These are phyloP conservation scores for Raphanus sativus DNA, from an alignment of 345 rosid genomes.

Conservation along the genomic window DNA sequence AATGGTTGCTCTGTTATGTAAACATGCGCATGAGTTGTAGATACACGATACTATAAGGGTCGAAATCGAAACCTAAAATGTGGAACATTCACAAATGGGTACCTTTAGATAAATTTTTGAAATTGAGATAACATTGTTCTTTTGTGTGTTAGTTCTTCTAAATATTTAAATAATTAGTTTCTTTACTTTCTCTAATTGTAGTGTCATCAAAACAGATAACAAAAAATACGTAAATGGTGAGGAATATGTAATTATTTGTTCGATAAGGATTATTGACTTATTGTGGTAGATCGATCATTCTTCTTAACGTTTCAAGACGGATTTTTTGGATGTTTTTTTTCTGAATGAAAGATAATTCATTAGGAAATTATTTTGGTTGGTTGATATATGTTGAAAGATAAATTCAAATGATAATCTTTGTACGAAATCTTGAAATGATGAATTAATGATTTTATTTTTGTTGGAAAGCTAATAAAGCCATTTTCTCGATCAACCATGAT, in stretches of 20 bases:
- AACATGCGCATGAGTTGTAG: not conserved
- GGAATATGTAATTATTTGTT: not conserved
- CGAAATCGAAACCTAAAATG: not conserved
- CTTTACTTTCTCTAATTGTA: not conserved
- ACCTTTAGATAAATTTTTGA: slow-evolving; percentile 21
- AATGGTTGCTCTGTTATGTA: slow-evolving; percentile 39
- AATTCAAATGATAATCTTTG: slow-evolving; percentile 17
- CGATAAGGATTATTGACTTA: not conserved
- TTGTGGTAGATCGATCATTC: slow-evolving; percentile 11
- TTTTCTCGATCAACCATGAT: slow-evolving; percentile 2
- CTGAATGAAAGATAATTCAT: not conserved
- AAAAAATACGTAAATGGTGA: not conserved
- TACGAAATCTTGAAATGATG: slow-evolving; percentile 9
- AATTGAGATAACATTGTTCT: slow-evolving; percentile 5
- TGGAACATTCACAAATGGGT: slow-evolving; percentile 8
- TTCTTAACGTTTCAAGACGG: not conserved
- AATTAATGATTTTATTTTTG: slow-evolving; percentile 7
- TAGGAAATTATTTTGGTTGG: slow-evolving; percentile 2
- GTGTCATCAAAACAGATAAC: slow-evolving; percentile 10
- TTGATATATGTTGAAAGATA: slow-evolving; percentile 4
- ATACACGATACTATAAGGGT: slow-evolving; percentile 2
- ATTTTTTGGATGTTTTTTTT: not conserved
- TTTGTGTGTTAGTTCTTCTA: slow-evolving; percentile 2
- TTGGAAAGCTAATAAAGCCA: slow-evolving; percentile 23
- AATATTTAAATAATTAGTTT: not conserved